Percentiles rank a stretch among this genome's conserved stretches.
phyloP scores from a whole-genome alignment of 2,329 filamentous ascomycete species.

The Monilinia polystroma region DNA sequence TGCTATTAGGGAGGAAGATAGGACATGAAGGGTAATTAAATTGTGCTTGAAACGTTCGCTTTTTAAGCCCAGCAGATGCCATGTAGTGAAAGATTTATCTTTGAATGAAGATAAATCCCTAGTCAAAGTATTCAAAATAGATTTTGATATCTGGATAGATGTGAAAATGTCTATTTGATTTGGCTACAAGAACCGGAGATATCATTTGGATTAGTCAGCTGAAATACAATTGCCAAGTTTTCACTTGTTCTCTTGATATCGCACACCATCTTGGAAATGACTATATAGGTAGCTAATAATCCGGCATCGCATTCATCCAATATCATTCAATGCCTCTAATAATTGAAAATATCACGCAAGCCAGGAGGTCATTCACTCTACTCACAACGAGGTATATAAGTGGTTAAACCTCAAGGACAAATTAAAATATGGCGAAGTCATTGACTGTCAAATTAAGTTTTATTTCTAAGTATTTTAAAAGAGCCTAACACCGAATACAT shows the following conservation, averaged over 20 bases:
- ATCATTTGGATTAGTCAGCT: background rate
- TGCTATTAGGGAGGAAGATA: background rate
- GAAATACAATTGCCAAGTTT: background rate
- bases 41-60: background rate
- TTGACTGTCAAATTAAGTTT: background rate
- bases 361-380: background rate
- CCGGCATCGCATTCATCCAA: background rate
- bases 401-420: background rate
- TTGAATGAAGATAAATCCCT: background rate
- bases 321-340: background rate
- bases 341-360: background rate
- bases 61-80: fast-evolving
- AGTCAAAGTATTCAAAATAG: background rate
- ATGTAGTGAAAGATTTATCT: background rate
- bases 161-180: background rate
- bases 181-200: too few species aligned
- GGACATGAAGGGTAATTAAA: background rate
- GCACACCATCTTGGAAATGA: background rate
- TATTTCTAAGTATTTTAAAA: background rate
- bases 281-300: background rate
- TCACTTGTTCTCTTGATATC: background rate
- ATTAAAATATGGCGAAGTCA: background rate
- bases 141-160: background rate
- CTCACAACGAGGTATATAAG: too few species aligned
- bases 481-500: background rate